A percentile compares a stretch with the other conserved stretches of the same genome.
Evolutionary conservation across 805 yeast species (phyloP).

Genomic region (Ogataea naganishii): DNA sequence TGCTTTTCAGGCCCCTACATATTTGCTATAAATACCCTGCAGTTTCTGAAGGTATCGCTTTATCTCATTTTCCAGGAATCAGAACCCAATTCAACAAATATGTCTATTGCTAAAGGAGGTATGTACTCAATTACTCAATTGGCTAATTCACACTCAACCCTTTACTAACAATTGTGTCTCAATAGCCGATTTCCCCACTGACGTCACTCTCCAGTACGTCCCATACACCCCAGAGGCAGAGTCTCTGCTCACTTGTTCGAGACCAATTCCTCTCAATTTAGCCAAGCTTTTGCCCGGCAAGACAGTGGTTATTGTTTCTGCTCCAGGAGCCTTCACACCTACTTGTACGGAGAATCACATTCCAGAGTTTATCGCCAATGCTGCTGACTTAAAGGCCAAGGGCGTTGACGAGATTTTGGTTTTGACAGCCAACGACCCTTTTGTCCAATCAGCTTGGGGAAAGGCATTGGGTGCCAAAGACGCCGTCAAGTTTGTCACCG

Average conservation of each 20-base stretch:
- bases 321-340: slow-evolving; percentile 45
- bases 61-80: background rate
- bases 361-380: slow-evolving; percentile 27
- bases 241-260: slow-evolving; percentile 29
- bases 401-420: slow-evolving; percentile 31
- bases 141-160: background rate
- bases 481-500: slow-evolving; percentile 51
- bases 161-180: slow-evolving; percentile 4
- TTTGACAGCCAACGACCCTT: slow-evolving; percentile 33
- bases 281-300: slow-evolving; percentile 26
- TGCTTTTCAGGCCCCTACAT: too few species aligned
- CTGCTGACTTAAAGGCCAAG: slow-evolving; percentile 27
- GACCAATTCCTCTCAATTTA: slow-evolving; percentile 29
- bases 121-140: slow-evolving; percentile 1
- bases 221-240: slow-evolving; percentile 30
- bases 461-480: slow-evolving; percentile 35
- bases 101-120: slow-evolving; percentile 5
- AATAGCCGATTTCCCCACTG: slow-evolving; percentile 20
- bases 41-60: slow-evolving; percentile 3
- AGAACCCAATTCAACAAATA: background rate
- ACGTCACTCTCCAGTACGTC: slow-evolving; percentile 28
- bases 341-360: slow-evolving; percentile 36
- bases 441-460: slow-evolving; percentile 36
- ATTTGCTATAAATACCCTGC: background rate
- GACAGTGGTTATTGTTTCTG: slow-evolving; percentile 34